Evolutionary conservation across 2,329 filamentous ascomycete species (phyloP), one percentile per base, ranked within the genome.

Genomic region (Fusarium pseudonygamai): DNA sequence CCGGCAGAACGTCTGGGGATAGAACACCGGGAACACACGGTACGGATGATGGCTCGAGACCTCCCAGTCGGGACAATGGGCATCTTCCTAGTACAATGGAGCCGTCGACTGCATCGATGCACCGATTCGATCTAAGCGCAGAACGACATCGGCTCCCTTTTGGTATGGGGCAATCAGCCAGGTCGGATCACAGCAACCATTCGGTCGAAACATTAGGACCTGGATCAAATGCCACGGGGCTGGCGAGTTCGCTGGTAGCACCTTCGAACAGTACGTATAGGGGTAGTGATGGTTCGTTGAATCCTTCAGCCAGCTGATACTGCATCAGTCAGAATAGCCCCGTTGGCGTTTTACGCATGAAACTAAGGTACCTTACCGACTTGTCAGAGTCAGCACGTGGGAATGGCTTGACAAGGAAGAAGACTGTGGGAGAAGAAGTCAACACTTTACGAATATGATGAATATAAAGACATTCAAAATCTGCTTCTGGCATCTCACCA

Each of bases 91-190:
- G 46, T 20, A 76, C 73, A 13, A 66, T 76, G 57, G 75, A 77
- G 50, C 75, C 71, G 15, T 75, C 73, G 3, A 68, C 67, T 8
- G 72, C 66, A 14, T 67, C 72, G 20, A 72, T 77, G 61, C 67
- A 69, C 26, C 67, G 75, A 11, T 77, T 77, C 26, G 75, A 76
- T 42, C 24, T 77, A 36, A 72, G 64, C 15, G 52, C 72, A 14
- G 75, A 77, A 32, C 69, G 75, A 11, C 75, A 77, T 59, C 73
- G 73, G 26, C 63, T 76, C n/a, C 73, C 66, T 22, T 67, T 76
- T 32, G 60, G 62, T 9, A 47, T 60, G 18, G 65, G 60, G 16
- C 63, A 64, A 40, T 50, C 64, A 8, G 52, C 61, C 18, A 62
- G 63, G 39, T 66, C 70, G 42, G 64, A 76, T 43, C 59, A 66